Percentiles rank a stretch among this genome's conserved stretches.
Evolutionary conservation across 2,329 filamentous ascomycete genomes (phyloP).

Genomic region (Fusarium nelsonii): DNA sequence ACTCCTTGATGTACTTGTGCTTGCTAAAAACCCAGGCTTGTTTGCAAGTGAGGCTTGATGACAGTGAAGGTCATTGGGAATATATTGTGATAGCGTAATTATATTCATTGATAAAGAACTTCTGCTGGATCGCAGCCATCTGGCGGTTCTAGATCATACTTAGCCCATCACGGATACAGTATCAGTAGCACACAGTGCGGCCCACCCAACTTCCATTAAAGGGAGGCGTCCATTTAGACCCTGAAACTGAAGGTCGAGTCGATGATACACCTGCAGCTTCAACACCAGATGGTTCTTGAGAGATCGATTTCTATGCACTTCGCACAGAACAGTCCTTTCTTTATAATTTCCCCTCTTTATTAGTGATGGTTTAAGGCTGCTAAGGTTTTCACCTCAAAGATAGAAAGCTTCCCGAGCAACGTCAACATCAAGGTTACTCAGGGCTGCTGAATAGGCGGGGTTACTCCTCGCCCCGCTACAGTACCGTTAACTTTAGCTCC

Average conservation of each 20-base stretch:
- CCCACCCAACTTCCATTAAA: slow-evolving; percentile 11
- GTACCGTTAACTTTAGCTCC: slow-evolving; percentile 20
- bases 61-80: background rate
- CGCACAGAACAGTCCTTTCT: no score
- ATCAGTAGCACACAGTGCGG: slow-evolving; percentile 34
- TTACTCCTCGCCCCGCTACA: slow-evolving; percentile 32
- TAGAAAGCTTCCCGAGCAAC: background rate
- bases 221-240: slow-evolving; percentile 6
- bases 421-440: background rate
- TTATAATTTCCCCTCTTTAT: no score
- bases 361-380: no score
- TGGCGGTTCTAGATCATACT: background rate
- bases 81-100: background rate
- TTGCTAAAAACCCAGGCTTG: background rate
- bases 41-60: background rate
- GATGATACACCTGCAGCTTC: background rate
- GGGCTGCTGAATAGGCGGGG: background rate
- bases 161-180: slow-evolving; percentile 15
- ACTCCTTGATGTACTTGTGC: background rate
- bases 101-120: background rate
- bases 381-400: background rate
- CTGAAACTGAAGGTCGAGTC: slow-evolving; percentile 17
- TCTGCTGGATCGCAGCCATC: background rate
- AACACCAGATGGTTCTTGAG: background rate
- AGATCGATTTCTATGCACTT: no score